Evolutionary conservation across 331 rosid genomes (phyloP), one percentile per base, ranked within the genome.

Genomic region (Acacia concinna): DNA sequence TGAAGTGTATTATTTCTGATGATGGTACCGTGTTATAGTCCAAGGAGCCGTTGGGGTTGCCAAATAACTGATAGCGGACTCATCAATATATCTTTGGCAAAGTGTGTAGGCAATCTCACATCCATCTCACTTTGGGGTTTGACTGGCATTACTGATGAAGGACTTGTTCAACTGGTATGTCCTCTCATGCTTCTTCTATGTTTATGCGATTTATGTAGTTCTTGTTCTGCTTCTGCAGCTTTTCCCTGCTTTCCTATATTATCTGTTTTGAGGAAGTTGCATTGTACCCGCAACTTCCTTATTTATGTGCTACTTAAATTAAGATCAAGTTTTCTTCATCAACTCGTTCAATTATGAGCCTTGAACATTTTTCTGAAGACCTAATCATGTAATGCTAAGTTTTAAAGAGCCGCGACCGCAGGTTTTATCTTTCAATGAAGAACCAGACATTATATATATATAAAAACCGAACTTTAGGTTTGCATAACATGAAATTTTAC

Each of bases 61-160:
- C 98, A 96, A 78, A 90, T 96, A 79, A 88, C 94, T n/a, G 98
- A 96, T 65, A 68, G 73, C 40, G 99, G 99, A 77, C 90, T 96
- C 14, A 27, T 62, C 65, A 69, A 87, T 78, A 88, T 96, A 74
- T 96, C 99, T 34, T 38, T 79, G 79, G 92, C 99, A 1, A 93
- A 89, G 85, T 96, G 99, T 71, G 80, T 85, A 54, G 59, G 82
- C 84, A 91, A 88, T 78, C 96, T 96, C 75, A 89, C 88, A 63
- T 93, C 99, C 69, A 89, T 96, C 77, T 91, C 98, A 28, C 68
- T 93, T 34, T 93, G 99, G 99, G 99, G 99, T 72, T 85, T 93
- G 86, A 87, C 99, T 70, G 97, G 99, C 66, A 89, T 96, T 85
- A 87, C 98, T 44, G 99, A 96, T 81, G 84, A 83, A 84, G 99